These are phyloP conservation scores for Alternaria brassicicola DNA, from an alignment of 2,329 filamentous ascomycete genomes.

Conservation along the genomic window DNA sequence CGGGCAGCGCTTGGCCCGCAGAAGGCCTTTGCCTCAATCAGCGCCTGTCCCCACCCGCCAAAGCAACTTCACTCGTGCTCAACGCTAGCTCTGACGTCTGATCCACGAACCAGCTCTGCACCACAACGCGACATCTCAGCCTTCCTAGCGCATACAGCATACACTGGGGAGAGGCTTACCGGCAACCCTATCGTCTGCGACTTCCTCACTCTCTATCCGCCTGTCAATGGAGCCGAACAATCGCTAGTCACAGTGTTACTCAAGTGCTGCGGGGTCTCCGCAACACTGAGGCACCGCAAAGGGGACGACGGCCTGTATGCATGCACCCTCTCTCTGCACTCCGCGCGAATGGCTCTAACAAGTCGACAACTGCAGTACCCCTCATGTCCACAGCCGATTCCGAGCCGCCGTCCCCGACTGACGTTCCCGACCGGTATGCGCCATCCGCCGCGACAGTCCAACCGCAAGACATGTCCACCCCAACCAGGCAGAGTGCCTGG, in stretches of 20 bases:
- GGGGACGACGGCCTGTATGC: constrained; percentile 50
- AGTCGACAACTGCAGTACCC: constrained; percentile 33
- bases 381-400: constrained; percentile 46
- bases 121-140: constrained; percentile 5
- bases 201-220: constrained; percentile 14
- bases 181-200: neutral
- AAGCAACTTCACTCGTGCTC: constrained; percentile 22
- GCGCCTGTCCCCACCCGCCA: constrained; percentile 15
- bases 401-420: constrained; percentile 47
- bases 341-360: constrained; percentile 25
- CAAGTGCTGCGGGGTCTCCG: constrained; percentile 53
- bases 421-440: constrained; percentile 43
- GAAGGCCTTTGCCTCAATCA: constrained; percentile 16
- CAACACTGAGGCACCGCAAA: constrained; percentile 48
- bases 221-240: constrained; percentile 51
- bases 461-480: constrained; percentile 28
- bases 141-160: constrained; percentile 5
- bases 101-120: constrained; percentile 12
- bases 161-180: neutral
- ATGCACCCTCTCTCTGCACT: neutral
- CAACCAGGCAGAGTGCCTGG: constrained; percentile 22
- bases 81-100: constrained; percentile 22
- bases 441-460: constrained; percentile 23
- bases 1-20: constrained; percentile 22
- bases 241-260: constrained; percentile 50